These are phyloP conservation scores for Pochonia chlamydosporia DNA, from an alignment of 2,329 filamentous ascomycete species.

Conservation along the genomic window DNA sequence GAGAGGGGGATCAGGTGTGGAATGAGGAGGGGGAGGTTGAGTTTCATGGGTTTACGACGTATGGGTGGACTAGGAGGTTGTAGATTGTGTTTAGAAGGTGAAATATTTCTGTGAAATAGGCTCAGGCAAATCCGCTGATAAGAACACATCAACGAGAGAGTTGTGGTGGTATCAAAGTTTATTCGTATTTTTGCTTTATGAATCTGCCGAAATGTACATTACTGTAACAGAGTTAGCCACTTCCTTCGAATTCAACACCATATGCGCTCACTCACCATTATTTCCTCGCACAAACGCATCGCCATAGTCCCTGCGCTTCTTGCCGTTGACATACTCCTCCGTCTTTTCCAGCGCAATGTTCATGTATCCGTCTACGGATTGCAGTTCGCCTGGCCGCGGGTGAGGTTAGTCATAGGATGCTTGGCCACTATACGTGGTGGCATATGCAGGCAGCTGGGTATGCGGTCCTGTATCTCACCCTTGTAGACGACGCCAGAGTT, in stretches of 20 bases:
- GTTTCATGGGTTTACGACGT: constrained; percentile 58
- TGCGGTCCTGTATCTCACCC: constrained; percentile 46
- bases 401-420: constrained; percentile 1
- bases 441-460: background rate
- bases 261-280: constrained; percentile 60
- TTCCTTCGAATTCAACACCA: background rate
- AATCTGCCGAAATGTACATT: constrained; percentile 66
- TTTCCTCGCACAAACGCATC: constrained; percentile 96
- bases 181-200: constrained; percentile 22
- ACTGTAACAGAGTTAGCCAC: constrained; percentile 34
- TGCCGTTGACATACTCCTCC: constrained; percentile 82
- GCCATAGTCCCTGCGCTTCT: constrained; percentile 76
- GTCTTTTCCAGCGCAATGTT: constrained; percentile 98
- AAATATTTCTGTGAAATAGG: background rate
- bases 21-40: constrained; percentile 58
- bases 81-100: constrained; percentile 15
- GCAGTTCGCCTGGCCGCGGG: constrained; percentile 66
- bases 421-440: no score
- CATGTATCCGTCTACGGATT: constrained; percentile 99
- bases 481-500: constrained; percentile 99
- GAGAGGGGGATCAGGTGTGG: constrained; percentile 44
- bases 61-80: constrained; percentile 53
- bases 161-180: constrained; percentile 12
- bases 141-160: no score
- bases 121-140: no score